Percentiles rank a stretch among this genome's conserved stretches.
Conservation (phyloP, 345 rosid species). For the Angophora floribunda region DNA sequence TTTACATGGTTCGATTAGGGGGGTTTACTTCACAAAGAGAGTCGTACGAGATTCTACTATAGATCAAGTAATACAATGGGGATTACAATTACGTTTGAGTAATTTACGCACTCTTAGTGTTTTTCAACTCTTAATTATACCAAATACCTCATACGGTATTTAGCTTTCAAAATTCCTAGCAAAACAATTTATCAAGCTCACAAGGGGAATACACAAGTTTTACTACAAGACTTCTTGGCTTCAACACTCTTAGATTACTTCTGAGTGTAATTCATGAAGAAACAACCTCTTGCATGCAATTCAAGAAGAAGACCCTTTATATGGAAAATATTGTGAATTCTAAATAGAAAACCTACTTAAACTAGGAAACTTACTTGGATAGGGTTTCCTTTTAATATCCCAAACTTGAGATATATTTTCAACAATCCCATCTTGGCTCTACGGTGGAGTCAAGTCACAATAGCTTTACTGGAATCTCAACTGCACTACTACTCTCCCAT, state of each 20-base stretch:
- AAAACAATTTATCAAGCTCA: background rate
- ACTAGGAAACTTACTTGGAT: background rate
- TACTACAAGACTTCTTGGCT: background rate
- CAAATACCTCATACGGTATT: accelerated
- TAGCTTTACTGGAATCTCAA: background rate
- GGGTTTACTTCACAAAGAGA: background rate
- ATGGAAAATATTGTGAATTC: background rate
- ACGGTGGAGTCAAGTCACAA: background rate
- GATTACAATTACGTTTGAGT: background rate
- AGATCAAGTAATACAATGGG: background rate
- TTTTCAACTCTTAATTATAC: background rate
- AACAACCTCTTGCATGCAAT: background rate
- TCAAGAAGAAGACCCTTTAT: background rate
- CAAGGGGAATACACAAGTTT: background rate
- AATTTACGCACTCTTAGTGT: background rate
- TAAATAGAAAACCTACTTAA: background rate
- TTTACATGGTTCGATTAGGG: background rate
- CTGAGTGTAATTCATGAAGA: background rate
- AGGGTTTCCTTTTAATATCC: background rate
- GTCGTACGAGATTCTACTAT: background rate
- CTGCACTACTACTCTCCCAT: background rate
- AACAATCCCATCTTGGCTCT: background rate
- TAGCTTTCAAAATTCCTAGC: background rate
- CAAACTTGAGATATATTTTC: background rate
- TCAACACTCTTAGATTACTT: background rate